Evolutionary conservation across 305 asterid species (phyloP).

Genomic region (Solanum hybrid): DNA sequence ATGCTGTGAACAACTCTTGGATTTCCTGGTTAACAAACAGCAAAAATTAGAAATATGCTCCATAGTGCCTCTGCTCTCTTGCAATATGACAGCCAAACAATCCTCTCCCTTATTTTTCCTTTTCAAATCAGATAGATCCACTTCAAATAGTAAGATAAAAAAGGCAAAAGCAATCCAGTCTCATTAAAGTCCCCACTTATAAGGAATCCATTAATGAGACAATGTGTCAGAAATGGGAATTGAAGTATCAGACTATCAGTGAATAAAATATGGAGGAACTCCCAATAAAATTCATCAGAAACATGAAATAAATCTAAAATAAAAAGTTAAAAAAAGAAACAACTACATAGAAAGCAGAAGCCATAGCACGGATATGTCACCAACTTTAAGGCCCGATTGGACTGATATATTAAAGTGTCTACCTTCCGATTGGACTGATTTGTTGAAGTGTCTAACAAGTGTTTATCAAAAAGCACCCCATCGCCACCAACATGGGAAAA

Average conservation of each 20-base stretch:
- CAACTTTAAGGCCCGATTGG: neutral
- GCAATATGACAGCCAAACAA: neutral
- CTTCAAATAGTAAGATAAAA: neutral
- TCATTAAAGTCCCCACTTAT: neutral
- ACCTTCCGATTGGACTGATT: neutral
- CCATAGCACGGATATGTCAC: neutral
- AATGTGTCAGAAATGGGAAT: neutral
- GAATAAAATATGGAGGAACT: neutral
- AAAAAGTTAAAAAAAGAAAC: neutral
- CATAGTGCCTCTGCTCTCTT: neutral
- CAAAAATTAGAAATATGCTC: neutral
- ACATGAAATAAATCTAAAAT: neutral
- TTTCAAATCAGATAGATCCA: neutral
- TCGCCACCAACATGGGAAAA: neutral
- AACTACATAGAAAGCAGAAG: neutral
- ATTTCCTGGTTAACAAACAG: constrained; percentile 51
- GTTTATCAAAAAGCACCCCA: neutral
- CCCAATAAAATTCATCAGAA: neutral
- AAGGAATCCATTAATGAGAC: neutral
- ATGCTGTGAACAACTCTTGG: constrained; percentile 60
- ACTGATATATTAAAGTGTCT: neutral
- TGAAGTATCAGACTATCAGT: neutral
- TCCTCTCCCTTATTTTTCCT: neutral
- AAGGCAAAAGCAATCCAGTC: neutral
- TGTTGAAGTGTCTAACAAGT: neutral